Percentiles rank a stretch among this genome's conserved stretches.
Conservation (phyloP, 2,329 filamentous ascomycete genomes). For the Pestalotiopsis sp. region DNA sequence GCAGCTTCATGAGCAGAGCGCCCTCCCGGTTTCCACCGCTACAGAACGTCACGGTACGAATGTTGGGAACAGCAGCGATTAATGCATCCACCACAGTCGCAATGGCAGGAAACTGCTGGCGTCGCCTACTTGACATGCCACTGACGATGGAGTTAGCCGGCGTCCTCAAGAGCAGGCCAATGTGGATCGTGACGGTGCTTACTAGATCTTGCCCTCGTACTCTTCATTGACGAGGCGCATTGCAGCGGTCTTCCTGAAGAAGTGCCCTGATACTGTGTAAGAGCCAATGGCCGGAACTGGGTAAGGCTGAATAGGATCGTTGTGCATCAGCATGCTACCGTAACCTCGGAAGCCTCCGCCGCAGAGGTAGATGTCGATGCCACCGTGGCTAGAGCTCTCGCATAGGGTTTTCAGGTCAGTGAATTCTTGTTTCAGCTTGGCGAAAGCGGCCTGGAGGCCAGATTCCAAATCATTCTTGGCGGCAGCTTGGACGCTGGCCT, state of each 20-base stretch:
- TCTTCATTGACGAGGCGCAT: slow-evolving; percentile 55
- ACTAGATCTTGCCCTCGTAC: slow-evolving; percentile 61
- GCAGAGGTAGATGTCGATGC: slow-evolving; percentile 78
- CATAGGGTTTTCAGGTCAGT: slow-evolving; percentile 52
- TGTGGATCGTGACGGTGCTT: neutral
- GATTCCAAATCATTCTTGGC: slow-evolving; percentile 57
- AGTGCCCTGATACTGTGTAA: slow-evolving; percentile 65
- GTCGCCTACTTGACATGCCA: slow-evolving; percentile 78
- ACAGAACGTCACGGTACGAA: slow-evolving; percentile 79
- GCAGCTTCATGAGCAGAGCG: slow-evolving; percentile 73
- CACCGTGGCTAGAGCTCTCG: slow-evolving; percentile 32
- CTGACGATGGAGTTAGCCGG: neutral
- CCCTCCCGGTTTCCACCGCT: slow-evolving; percentile 88
- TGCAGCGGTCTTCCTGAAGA: slow-evolving; percentile 58
- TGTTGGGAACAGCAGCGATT: slow-evolving; percentile 67
- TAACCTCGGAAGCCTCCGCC: slow-evolving; percentile 91
- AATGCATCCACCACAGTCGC: slow-evolving; percentile 79
- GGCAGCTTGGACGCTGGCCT: slow-evolving; percentile 42
- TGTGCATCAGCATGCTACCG: slow-evolving; percentile 85
- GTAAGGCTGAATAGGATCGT: slow-evolving; percentile 74
- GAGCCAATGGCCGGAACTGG: slow-evolving; percentile 83
- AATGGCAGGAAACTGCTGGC: slow-evolving; percentile 82
- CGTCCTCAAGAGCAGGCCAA: neutral
- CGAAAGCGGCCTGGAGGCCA: slow-evolving; percentile 64
- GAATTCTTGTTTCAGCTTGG: slow-evolving; percentile 50